Evolutionary conservation across 805 yeast genomes (phyloP), one percentile per base, ranked within the genome.

Genomic region (Pichia nakasei): DNA sequence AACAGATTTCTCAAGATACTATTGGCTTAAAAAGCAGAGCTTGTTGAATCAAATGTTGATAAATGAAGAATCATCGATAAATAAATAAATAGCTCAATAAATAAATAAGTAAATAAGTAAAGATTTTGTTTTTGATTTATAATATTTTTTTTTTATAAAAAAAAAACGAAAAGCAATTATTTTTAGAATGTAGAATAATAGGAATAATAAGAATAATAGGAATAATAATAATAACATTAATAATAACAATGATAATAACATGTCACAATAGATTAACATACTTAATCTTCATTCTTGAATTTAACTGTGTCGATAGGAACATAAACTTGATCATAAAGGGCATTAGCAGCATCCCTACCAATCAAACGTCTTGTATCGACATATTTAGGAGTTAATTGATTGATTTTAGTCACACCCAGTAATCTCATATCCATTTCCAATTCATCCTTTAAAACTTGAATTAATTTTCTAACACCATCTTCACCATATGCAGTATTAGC

Each of bases 391-490:
- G 76, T 69, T 44, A 87, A 67, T 34, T 87, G 76, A 17, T 67
- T 69, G 32, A 87, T 61, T 36, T 67, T 72, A 13, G 73, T 75
- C 17, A 76, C 91, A 37, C 95, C 96, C 32, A 86, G 59, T 41
- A 87, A 66, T 50, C 93, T 72, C 95, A 87, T 83, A 55, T 79
- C 76, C 82, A 83, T 78, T 43, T 70, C 76, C 20, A 86, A 51
- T 58, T 86, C 95, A 47, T 78, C 82, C 50, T 76, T 76, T 49
- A 87, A 65, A 45, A 86, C 63, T 44, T 75, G 76, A 44, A 78
- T 70, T 2, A 81, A 77, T 51, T 68, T 76, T 20, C 70, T 67
- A 13, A 80, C 85, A 50, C 86, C 86, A 15, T 67, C 69, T 51
- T 76, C 81, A 19, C 86, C 85, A 54, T 77, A 80, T 6, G 75